phyloP scores from a whole-genome alignment of 2,329 filamentous ascomycete genomes.

The Epicoccum nigrum region DNA sequence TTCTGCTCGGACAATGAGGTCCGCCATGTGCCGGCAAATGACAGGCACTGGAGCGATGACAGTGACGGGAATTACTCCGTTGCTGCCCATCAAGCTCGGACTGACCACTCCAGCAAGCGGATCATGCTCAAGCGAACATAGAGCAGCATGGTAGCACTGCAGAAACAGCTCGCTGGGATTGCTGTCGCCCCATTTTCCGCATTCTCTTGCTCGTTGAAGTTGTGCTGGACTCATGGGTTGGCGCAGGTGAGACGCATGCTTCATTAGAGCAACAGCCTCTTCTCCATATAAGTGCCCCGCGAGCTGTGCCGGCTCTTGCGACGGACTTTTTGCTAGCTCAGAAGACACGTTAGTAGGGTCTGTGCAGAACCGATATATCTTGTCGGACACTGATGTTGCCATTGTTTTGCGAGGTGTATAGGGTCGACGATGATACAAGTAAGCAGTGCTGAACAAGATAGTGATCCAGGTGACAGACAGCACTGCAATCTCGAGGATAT shows the following conservation, averaged over 20 bases:
- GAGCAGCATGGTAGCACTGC: conserved; percentile 69
- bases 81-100: conserved; percentile 64
- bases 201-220: conserved; percentile 61
- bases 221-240: conserved; percentile 45
- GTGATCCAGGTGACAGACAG: background rate
- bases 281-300: conserved; percentile 62
- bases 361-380: conserved; percentile 64
- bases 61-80: conserved; percentile 70
- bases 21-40: conserved; percentile 73
- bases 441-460: background rate
- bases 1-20: conserved; percentile 74
- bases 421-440: conserved; percentile 3
- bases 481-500: background rate
- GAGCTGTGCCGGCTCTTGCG: conserved; percentile 59
- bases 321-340: conserved; percentile 60
- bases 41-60: conserved; percentile 74
- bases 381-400: conserved; percentile 23
- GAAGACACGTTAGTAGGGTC: conserved; percentile 63
- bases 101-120: conserved; percentile 61
- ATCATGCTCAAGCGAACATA: conserved; percentile 62
- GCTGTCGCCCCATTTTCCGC: conserved; percentile 70
- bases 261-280: conserved; percentile 35
- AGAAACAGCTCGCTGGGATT: conserved; percentile 72
- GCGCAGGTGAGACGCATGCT: conserved; percentile 25
- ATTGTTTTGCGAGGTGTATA: conserved; percentile 14